Evolutionary conservation across 495 filamentous ascomycete species (phyloP).

Genomic region (Penicillium atrosanguineum): DNA sequence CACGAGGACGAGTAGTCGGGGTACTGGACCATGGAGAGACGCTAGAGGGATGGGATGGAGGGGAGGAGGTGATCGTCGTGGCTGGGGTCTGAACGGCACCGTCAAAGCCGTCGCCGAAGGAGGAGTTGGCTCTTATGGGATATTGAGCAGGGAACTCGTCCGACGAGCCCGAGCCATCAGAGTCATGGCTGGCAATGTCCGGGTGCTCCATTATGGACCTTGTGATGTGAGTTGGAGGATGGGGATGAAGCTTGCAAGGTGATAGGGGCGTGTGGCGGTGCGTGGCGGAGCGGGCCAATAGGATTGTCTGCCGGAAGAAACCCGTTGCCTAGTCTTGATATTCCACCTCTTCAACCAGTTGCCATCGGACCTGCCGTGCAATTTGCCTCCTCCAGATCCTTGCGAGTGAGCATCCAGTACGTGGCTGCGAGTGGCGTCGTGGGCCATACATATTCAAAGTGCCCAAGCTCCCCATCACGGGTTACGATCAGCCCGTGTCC

Average conservation of each 20-base stretch:
- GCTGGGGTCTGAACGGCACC: conserved; percentile 38
- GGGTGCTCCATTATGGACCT: conserved; percentile 53
- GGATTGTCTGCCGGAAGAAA: conserved; percentile 1
- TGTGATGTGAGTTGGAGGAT: conserved; percentile 13
- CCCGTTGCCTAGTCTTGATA: background rate
- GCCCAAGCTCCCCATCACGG: conserved; percentile 3
- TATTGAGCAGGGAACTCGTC: conserved; percentile 52
- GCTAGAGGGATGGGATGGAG: conserved; percentile 39
- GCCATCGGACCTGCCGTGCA: conserved; percentile 3
- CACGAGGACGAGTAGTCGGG: conserved; percentile 36
- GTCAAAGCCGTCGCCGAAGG: conserved; percentile 39
- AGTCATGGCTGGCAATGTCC: conserved; percentile 56
- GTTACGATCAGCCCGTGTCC: conserved; percentile 1
- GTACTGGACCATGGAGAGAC: conserved; percentile 43
- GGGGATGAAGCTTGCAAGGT: conserved; percentile 14
- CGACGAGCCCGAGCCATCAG: conserved; percentile 62
- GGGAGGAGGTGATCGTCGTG: conserved; percentile 41
- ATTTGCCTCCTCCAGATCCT: conserved; percentile 2
- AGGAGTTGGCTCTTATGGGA: conserved; percentile 41
- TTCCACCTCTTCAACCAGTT: background rate
- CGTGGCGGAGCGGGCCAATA: conserved; percentile 17
- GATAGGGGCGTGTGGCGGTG: conserved; percentile 33
- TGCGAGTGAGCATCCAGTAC: conserved; percentile 2
- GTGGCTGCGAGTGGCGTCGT: conserved; percentile 5
- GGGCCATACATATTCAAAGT: conserved; percentile 9